Evolutionary conservation across 2,329 filamentous ascomycete species (phyloP).

Genomic region (Aspergillus ustus): DNA sequence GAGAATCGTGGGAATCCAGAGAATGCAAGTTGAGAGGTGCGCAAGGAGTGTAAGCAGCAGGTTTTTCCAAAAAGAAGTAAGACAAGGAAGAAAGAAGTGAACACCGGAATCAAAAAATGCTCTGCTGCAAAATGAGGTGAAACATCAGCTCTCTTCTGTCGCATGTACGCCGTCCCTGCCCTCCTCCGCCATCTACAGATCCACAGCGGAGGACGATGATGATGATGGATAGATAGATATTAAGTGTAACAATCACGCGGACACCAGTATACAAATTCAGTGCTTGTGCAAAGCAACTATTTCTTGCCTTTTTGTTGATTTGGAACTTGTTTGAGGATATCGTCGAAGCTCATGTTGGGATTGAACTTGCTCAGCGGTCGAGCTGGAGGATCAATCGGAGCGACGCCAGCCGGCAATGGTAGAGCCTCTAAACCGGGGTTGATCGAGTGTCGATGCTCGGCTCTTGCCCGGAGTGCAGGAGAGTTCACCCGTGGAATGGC

Average conservation of each 20-base stretch:
- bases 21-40: conserved; percentile 1
- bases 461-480: conserved; percentile 34
- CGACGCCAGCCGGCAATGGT: conserved; percentile 48
- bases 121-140: conserved; percentile 10
- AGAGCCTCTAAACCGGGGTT: conserved; percentile 52
- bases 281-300: conserved; percentile 24
- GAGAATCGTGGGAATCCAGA: conserved; percentile 12
- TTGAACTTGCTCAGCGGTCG: conserved; percentile 49
- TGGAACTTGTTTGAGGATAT: conserved; percentile 50
- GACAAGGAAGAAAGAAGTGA: conserved; percentile 9
- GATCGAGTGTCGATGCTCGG: conserved; percentile 49
- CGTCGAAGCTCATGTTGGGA: conserved; percentile 55
- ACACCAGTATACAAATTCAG: conserved; percentile 16
- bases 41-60: conserved; percentile 5
- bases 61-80: conserved; percentile 15
- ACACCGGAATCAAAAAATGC: conserved; percentile 17
- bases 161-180: conserved; percentile 25
- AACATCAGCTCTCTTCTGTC: conserved; percentile 18
- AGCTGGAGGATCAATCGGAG: conserved; percentile 45
- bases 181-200: conserved; percentile 22
- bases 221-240: conserved; percentile 19
- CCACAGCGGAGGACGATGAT: conserved; percentile 16
- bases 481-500: conserved; percentile 42
- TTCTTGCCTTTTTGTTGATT: conserved; percentile 43
- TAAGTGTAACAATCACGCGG: background rate